These are phyloP conservation scores for Septoria linicola DNA, from an alignment of 2,329 filamentous ascomycete genomes.

Conservation along the genomic window DNA sequence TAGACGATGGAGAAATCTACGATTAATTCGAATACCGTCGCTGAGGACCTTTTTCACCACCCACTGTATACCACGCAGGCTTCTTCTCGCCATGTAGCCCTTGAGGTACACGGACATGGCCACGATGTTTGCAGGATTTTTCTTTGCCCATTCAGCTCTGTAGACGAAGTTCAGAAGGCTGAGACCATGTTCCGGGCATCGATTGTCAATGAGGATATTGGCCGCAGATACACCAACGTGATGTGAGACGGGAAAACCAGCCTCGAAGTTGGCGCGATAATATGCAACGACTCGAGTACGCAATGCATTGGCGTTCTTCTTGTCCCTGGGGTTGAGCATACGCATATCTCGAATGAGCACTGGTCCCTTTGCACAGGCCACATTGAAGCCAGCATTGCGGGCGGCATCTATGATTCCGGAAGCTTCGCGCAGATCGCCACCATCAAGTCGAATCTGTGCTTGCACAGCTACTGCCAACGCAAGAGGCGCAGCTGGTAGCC, in stretches of 20 bases:
- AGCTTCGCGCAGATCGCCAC: constrained; percentile 25
- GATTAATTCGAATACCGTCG: constrained; percentile 33
- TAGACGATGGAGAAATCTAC: constrained; percentile 24
- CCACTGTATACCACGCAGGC: constrained; percentile 32
- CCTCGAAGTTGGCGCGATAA: constrained; percentile 35
- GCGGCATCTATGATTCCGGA: constrained; percentile 29
- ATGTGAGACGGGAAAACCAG: constrained; percentile 31
- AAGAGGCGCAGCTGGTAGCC: constrained; percentile 30
- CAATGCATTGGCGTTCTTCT: constrained; percentile 22
- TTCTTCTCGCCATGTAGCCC: constrained; percentile 29
- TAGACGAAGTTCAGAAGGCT: constrained; percentile 34
- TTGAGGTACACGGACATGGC: constrained; percentile 37
- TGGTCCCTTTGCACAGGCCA: constrained; percentile 29
- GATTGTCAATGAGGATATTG: constrained; percentile 31
- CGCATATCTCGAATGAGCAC: constrained; percentile 34
- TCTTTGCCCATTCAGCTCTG: constrained; percentile 25
- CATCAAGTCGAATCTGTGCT: constrained; percentile 31
- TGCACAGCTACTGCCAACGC: constrained; percentile 35
- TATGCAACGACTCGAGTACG: constrained; percentile 30
- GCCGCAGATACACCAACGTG: constrained; percentile 35
- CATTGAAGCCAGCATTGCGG: constrained; percentile 34
- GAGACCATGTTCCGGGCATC: constrained; percentile 29
- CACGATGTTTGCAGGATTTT: constrained; percentile 31
- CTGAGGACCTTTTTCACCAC: constrained; percentile 32
- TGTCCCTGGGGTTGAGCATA: constrained; percentile 9